phyloP scores from a whole-genome alignment of 371 early-diverging fungal species.

The Syncephalastrum contaminatum region DNA sequence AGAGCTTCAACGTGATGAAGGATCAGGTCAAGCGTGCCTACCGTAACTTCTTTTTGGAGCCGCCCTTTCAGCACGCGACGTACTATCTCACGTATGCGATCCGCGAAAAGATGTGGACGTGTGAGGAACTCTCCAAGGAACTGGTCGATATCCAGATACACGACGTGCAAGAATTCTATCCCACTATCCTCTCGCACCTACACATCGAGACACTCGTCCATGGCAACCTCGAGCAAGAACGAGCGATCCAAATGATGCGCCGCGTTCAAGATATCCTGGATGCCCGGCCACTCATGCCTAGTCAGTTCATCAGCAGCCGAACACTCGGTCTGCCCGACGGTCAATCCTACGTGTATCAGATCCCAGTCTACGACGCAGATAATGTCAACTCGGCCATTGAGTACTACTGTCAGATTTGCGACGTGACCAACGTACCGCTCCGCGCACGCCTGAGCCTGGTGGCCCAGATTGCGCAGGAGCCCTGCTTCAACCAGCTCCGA shows the following conservation, averaged over 20 bases:
- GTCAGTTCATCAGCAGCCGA: constrained; percentile 59
- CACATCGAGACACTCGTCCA: constrained; percentile 81
- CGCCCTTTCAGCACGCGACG: constrained; percentile 76
- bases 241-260: constrained; percentile 59
- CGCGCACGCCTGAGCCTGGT: constrained; percentile 66
- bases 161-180: constrained; percentile 69
- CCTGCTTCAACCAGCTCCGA: constrained; percentile 89
- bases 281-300: constrained; percentile 60
- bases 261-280: constrained; percentile 50
- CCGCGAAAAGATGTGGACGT: constrained; percentile 76
- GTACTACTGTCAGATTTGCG: constrained; percentile 67
- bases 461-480: constrained; percentile 80
- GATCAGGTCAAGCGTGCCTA: constrained; percentile 65
- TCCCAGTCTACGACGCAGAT: constrained; percentile 65
- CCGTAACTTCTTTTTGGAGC: constrained; percentile 66
- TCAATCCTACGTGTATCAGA: constrained; percentile 44
- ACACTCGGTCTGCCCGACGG: constrained; percentile 59
- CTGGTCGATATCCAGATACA: constrained; percentile 56
- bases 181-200: constrained; percentile 60
- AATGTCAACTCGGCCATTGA: constrained; percentile 88
- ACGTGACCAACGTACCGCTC: constrained; percentile 44
- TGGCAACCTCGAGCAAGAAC: constrained; percentile 70
- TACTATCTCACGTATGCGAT: constrained; percentile 69
- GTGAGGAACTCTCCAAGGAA: constrained; percentile 66
- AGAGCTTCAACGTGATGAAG: constrained; percentile 76